Percentiles rank a stretch among this genome's conserved stretches.
Conservation (phyloP, 306 rosid genomes). For the Lagenaria siceraria region DNA sequence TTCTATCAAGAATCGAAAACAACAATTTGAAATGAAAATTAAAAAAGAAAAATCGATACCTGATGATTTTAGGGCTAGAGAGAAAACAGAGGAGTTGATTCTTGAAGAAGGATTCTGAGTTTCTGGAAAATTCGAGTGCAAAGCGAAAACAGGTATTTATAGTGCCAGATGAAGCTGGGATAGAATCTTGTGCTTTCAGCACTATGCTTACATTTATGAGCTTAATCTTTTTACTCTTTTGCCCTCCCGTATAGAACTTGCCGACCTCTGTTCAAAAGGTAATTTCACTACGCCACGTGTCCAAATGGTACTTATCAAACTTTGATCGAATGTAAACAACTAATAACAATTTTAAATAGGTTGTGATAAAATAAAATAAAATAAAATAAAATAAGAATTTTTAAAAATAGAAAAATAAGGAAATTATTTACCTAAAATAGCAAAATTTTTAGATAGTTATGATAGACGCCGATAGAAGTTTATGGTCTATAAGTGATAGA, state of each 20-base stretch:
- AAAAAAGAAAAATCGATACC: background rate
- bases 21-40: background rate
- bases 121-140: background rate
- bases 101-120: background rate
- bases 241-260: background rate
- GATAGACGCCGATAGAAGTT: too few species aligned
- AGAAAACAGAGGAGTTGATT: background rate
- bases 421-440: too few species aligned
- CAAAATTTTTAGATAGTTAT: too few species aligned
- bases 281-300: background rate
- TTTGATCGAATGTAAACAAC: background rate
- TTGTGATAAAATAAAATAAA: too few species aligned
- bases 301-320: too few species aligned
- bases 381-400: too few species aligned
- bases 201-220: background rate
- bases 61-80: background rate
- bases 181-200: background rate
- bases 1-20: background rate
- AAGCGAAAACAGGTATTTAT: background rate
- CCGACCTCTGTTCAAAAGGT: background rate
- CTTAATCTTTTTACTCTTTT: background rate
- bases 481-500: too few species aligned
- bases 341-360: background rate
- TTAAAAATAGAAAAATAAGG: too few species aligned
- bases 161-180: background rate